Evolutionary conservation across 2,329 filamentous ascomycete genomes (phyloP).

Genomic region (Clarireedia monteithiana): DNA sequence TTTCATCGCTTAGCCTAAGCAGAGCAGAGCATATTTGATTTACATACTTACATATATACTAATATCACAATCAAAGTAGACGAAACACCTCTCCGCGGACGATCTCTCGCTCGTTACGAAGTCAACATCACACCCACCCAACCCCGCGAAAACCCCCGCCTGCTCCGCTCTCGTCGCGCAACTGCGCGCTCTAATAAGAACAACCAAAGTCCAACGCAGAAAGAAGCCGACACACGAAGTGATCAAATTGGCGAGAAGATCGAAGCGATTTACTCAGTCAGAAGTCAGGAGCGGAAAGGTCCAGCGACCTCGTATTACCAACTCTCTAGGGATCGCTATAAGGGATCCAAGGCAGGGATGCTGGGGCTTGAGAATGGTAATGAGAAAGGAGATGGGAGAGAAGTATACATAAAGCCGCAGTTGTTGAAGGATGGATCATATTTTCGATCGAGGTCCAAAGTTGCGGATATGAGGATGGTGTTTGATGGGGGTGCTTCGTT

Average conservation of each 20-base stretch:
- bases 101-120: constrained; percentile 5
- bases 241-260: constrained; percentile 19
- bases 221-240: not conserved
- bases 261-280: constrained; percentile 19
- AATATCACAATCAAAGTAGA: not conserved
- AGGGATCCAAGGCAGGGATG: not conserved
- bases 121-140: constrained; percentile 1
- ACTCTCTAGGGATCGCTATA: not conserved
- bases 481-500: constrained; percentile 16
- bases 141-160: not conserved
- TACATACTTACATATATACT: not conserved
- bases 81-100: not conserved
- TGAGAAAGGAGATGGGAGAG: not conserved
- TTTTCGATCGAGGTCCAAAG: constrained; percentile 11
- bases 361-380: not conserved
- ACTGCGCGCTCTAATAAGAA: not conserved
- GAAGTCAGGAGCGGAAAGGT: constrained; percentile 13
- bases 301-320: too few species aligned
- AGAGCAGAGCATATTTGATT: too few species aligned
- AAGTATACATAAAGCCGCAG: not conserved
- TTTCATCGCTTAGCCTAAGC: not conserved
- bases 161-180: not conserved
- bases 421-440: not conserved
- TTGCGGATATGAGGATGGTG: constrained; percentile 20
- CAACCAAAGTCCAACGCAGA: not conserved